These are phyloP conservation scores for Geranomyces variabilis DNA, from an alignment of 192 early-diverging fungal species.

Conservation along the genomic window DNA sequence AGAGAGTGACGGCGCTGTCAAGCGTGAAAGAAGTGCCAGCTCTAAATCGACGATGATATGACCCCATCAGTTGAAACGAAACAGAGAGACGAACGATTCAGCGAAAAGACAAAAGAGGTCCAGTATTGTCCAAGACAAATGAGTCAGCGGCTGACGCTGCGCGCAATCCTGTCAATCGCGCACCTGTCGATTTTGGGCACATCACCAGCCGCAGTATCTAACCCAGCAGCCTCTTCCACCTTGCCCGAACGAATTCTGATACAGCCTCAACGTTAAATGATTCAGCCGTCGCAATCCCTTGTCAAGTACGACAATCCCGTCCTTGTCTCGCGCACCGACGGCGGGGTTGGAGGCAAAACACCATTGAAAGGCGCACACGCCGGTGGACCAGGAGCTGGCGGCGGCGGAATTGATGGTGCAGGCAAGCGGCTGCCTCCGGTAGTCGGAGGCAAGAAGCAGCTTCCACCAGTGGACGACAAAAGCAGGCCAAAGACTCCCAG, in stretches of 20 bases:
- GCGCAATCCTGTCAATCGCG: too few species aligned
- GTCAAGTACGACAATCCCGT: constrained; percentile 67
- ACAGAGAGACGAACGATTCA: too few species aligned
- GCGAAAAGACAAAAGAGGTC: too few species aligned
- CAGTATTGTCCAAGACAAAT: too few species aligned
- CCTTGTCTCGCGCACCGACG: constrained; percentile 59
- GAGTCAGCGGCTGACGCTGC: too few species aligned
- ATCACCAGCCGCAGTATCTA: too few species aligned
- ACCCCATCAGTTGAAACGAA: too few species aligned
- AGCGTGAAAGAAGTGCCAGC: too few species aligned
- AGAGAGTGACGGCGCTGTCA: too few species aligned
- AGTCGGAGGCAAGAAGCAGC: constrained; percentile 36
- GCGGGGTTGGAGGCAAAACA: constrained; percentile 26
- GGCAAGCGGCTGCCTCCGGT: not conserved
- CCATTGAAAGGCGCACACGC: constrained; percentile 31
- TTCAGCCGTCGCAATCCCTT: constrained; percentile 54
- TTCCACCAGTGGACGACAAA: constrained; percentile 67
- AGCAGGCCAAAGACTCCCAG: constrained; percentile 60
- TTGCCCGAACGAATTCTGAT: not conserved
- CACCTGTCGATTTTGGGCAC: too few species aligned
- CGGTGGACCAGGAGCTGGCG: constrained; percentile 3
- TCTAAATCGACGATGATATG: too few species aligned
- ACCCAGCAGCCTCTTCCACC: too few species aligned
- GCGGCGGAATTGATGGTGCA: not conserved
- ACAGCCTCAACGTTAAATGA: constrained; percentile 22